phyloP scores from a whole-genome alignment of 2,329 filamentous ascomycete genomes.

The Botryotinia narcissicola region DNA sequence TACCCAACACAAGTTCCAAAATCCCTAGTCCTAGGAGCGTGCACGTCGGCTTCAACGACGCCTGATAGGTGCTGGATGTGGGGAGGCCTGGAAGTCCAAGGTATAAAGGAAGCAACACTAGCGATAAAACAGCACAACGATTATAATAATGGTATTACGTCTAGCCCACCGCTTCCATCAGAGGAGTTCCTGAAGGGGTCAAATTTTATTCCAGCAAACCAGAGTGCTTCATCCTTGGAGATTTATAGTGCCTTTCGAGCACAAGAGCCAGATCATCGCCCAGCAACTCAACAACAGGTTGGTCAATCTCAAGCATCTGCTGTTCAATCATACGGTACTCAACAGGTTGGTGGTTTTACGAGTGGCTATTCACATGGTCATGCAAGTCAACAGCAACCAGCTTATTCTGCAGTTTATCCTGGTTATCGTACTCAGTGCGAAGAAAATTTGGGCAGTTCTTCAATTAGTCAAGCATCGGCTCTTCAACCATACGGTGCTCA shows the following conservation, averaged over 20 bases:
- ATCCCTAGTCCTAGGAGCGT: no score
- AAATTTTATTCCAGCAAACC: background rate
- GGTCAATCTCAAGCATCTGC: background rate
- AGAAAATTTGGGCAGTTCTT: background rate
- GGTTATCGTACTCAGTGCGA: background rate
- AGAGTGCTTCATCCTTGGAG: background rate
- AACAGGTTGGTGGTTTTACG: background rate
- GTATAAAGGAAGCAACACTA: background rate
- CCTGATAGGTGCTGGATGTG: background rate
- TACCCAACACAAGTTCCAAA: no score
- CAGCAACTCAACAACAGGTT: background rate
- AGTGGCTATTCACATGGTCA: background rate
- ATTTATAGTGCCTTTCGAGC: background rate
- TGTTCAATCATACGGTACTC: background rate
- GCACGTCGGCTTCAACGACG: background rate
- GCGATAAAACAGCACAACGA: background rate
- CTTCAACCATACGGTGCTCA: background rate
- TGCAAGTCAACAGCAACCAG: background rate
- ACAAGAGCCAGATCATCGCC: background rate
- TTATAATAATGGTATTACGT: background rate
- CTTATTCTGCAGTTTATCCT: background rate
- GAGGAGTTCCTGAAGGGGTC: background rate
- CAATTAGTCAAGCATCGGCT: background rate
- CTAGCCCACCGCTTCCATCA: background rate
- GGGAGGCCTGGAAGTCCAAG: background rate